Evolutionary conservation across 2,329 filamentous ascomycete genomes (phyloP), one percentile per base, ranked within the genome.

Genomic region (Sclerotinia trifoliorum): DNA sequence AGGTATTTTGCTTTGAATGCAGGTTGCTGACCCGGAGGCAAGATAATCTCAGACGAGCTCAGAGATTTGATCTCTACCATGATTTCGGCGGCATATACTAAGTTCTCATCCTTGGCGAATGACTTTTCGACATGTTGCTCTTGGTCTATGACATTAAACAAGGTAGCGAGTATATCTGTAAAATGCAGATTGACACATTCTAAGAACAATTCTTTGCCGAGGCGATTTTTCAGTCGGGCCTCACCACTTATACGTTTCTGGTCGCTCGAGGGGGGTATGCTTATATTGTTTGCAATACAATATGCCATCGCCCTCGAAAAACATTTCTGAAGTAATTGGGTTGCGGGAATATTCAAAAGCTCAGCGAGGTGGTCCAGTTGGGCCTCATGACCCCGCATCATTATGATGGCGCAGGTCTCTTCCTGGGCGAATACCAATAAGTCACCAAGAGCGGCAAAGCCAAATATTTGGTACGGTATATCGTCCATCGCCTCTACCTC

Each of bases 391-490:
- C 86, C 88, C 70, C 92, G 89, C 90, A 97, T 95, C 49, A 94
- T 83, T 75, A 94, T 86, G 70, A 97, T 86, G 0, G 90, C 93
- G 24, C 90, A 85, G 5, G 91, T 85, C 78, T 99, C 95, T 44
- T 89, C 86, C 76, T 93, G 87, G 7, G 91, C 87, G 69, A 91
- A 87, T 7, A 79, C 76, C 3, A 97, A 78, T 65, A 99, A 84
- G 5, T 92, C 88, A 24, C 83, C 78, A 2, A 98, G 83, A 21
- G 80, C 86, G 1, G 79, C 69, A 75, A 96, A 99, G 1, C 89
- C 90, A 78, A 99, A 99, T 2, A 95, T 91, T n/a, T 84, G 81
- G 75, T 86, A 97, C 0, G 95, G 94, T 61, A 99, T 91, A 4
- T 87, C 83, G n/a, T 85, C 82, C 10, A 97, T 81, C 1, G 81